Conservation (phyloP, 495 filamentous ascomycete species). For the Barbatosphaeria neglecta region DNA sequence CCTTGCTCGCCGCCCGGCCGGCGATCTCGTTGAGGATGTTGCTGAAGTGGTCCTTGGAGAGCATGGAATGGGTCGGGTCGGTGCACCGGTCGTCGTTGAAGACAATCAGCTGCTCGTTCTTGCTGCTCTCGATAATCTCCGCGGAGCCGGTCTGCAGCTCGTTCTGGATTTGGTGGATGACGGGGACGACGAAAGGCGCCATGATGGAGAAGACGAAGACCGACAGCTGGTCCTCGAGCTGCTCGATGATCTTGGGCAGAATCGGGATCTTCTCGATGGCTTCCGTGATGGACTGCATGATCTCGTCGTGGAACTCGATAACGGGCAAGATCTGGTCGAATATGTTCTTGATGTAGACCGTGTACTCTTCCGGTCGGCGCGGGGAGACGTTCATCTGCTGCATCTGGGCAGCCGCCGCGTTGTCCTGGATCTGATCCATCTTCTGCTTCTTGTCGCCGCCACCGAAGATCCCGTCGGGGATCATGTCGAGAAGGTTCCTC, state of each 20-base stretch:
- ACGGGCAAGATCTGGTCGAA: conserved; percentile 70
- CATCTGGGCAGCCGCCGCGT: conserved; percentile 58
- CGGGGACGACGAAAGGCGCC: conserved; percentile 73
- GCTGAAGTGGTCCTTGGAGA: conserved; percentile 87
- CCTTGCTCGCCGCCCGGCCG: conserved; percentile 64
- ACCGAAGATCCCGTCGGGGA: conserved; percentile 66
- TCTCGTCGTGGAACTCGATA: conserved; percentile 76
- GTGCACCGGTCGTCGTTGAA: conserved; percentile 64
- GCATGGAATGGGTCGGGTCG: conserved; percentile 91
- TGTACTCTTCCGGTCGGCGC: conserved; percentile 64
- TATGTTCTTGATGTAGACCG: conserved; percentile 50
- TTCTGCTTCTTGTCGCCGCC: conserved; percentile 55
- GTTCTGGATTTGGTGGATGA: conserved; percentile 72
- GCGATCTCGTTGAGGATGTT: conserved; percentile 83
- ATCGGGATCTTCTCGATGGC: conserved; percentile 72
- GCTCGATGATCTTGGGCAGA: conserved; percentile 64
- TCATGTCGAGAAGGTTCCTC: conserved; percentile 62
- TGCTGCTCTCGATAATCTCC: conserved; percentile 72
- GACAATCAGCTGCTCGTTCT: conserved; percentile 70
- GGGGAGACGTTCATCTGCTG: conserved; percentile 54
- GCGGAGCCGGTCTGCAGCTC: conserved; percentile 75
- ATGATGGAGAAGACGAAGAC: conserved; percentile 78
- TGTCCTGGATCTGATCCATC: conserved; percentile 52
- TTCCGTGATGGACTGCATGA: conserved; percentile 65
- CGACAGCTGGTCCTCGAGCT: conserved; percentile 67